A percentile compares a stretch with the other conserved stretches of the same genome.
phyloP scores from a whole-genome alignment of 129 eudicot genomes.

The Tagetes erecta region DNA sequence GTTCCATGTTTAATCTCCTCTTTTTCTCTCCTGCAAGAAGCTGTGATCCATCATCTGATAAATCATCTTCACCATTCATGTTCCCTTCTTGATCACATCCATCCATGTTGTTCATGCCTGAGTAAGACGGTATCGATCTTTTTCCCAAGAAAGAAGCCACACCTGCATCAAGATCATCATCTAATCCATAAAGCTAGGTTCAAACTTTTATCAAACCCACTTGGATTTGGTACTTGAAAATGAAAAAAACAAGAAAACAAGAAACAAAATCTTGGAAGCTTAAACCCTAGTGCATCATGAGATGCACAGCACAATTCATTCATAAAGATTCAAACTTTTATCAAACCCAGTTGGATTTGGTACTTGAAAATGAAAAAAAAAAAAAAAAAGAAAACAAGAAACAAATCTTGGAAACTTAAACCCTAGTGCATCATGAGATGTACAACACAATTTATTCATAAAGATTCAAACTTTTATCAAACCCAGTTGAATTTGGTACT shows the following conservation, averaged over 20 bases:
- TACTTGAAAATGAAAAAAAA: too few species aligned
- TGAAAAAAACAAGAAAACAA: background rate
- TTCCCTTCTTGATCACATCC: constrained; percentile 48
- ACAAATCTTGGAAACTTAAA: background rate
- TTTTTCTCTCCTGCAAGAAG: constrained; percentile 65
- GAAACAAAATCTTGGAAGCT: background rate
- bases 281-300: constrained; percentile 28
- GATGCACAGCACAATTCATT: constrained; percentile 16
- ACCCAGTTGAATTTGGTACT: background rate
- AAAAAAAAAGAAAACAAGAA: too few species aligned
- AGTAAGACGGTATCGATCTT: constrained; percentile 81
- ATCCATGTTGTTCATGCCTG: constrained; percentile 52
- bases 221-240: background rate
- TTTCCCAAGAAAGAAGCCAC: constrained; percentile 62
- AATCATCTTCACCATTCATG: constrained; percentile 62
- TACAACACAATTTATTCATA: too few species aligned
- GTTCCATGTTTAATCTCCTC: constrained; percentile 89
- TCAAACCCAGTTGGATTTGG: too few species aligned
- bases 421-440: too few species aligned
- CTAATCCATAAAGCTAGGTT: background rate
- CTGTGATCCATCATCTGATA: constrained; percentile 83
- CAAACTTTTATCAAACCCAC: constrained; percentile 7
- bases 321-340: too few species aligned
- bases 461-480: background rate
- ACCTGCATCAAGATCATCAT: constrained; percentile 40